phyloP scores from a whole-genome alignment of 2,329 filamentous ascomycete genomes.

The Neopestalotiopsis sp. region DNA sequence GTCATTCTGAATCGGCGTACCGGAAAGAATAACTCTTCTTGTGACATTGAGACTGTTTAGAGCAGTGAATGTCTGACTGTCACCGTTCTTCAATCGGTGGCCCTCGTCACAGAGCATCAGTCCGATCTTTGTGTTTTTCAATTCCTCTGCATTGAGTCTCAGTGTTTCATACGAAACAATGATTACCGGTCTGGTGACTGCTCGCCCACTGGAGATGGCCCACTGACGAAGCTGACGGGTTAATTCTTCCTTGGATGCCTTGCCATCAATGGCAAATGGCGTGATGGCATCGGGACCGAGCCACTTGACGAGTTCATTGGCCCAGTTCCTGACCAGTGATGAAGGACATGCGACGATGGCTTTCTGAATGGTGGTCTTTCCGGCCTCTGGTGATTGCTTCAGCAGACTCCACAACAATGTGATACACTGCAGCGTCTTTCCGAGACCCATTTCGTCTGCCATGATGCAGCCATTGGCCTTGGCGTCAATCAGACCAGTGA shows the following conservation, averaged over 20 bases:
- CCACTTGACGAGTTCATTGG: constrained; percentile 96
- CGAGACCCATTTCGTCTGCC: constrained; percentile 98
- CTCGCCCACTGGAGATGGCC: constrained; percentile 89
- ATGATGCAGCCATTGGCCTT: constrained; percentile 98
- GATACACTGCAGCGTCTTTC: constrained; percentile 97
- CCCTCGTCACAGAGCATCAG: constrained; percentile 95
- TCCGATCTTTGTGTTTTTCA: constrained; percentile 89
- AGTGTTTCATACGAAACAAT: constrained; percentile 98
- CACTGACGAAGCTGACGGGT: constrained; percentile 91
- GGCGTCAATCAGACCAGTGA: constrained; percentile 92
- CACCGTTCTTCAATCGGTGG: constrained; percentile 94
- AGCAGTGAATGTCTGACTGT: constrained; percentile 92
- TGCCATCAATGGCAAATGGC: constrained; percentile 96
- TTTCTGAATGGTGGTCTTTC: constrained; percentile 92
- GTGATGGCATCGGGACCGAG: constrained; percentile 88
- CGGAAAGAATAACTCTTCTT: constrained; percentile 90
- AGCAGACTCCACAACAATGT: constrained; percentile 94
- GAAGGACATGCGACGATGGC: constrained; percentile 97
- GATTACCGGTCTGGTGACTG: constrained; percentile 88
- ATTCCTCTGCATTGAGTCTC: constrained; percentile 86
- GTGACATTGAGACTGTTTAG: constrained; percentile 90
- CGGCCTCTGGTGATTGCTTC: constrained; percentile 95
- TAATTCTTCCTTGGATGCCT: constrained; percentile 92
- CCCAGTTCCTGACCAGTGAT: constrained; percentile 97
- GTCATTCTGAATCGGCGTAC: constrained; percentile 97